Evolutionary conservation across 2,329 filamentous ascomycete species (phyloP).

Genomic region (Akanthomyces lecanii): DNA sequence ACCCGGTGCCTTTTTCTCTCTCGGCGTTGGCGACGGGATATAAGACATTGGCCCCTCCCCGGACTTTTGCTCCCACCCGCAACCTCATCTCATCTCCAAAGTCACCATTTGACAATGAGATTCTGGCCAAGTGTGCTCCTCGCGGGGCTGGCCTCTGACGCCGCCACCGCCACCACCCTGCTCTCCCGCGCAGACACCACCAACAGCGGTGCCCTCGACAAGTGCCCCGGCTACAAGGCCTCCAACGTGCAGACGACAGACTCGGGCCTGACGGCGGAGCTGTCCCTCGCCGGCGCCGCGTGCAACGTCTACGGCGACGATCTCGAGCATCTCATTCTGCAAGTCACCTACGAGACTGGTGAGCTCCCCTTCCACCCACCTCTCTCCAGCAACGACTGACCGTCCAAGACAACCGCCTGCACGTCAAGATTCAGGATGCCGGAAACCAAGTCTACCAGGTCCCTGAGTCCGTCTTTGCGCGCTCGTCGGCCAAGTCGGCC

Average conservation of each 20-base stretch:
- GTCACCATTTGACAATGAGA: conserved; percentile 19
- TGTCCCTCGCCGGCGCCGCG: conserved; percentile 23
- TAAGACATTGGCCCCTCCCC: not conserved
- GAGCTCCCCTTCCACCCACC: conserved; percentile 30
- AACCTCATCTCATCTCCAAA: not conserved
- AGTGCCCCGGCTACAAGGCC: conserved; percentile 63
- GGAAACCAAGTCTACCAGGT: conserved; percentile 65
- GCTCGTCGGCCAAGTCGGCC: conserved; percentile 58
- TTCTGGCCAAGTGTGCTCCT: conserved; percentile 20
- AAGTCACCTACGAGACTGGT: conserved; percentile 61
- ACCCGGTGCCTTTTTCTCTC: not conserved
- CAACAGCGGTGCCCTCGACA: conserved; percentile 25
- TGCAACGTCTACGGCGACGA: conserved; percentile 26
- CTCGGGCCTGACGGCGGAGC: conserved; percentile 45
- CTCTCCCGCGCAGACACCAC: conserved; percentile 19
- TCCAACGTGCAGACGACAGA: conserved; percentile 48
- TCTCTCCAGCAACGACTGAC: conserved; percentile 39
- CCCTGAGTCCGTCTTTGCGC: conserved; percentile 59
- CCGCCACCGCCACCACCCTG: not conserved
- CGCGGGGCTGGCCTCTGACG: conserved; percentile 21
- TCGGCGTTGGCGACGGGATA: not conserved
- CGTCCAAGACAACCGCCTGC: conserved; percentile 57
- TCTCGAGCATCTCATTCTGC: conserved; percentile 38
- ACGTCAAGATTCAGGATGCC: conserved; percentile 67
- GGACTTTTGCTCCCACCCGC: not conserved